phyloP scores from a whole-genome alignment of 495 filamentous ascomycete genomes.

The Talaromyces ruber region DNA sequence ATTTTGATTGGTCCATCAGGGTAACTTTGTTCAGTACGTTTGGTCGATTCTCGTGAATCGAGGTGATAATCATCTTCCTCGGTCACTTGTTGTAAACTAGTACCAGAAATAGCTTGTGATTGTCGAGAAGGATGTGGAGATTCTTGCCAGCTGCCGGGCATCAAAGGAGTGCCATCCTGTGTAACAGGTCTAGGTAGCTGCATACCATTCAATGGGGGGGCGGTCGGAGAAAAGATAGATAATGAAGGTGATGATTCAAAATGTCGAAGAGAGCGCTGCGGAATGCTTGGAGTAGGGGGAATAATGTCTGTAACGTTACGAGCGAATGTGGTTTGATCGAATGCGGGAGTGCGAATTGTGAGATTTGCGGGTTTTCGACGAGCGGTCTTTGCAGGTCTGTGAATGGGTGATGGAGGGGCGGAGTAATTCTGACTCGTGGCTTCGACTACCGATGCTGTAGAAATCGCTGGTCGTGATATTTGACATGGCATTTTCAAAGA shows the following conservation, averaged over 20 bases:
- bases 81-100: conserved; percentile 27
- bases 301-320: conserved; percentile 26
- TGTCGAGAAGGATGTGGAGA: conserved; percentile 18
- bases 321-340: conserved; percentile 30
- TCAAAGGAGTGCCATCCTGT: conserved; percentile 21
- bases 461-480: conserved; percentile 38
- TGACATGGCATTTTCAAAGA: conserved; percentile 69
- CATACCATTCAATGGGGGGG: conserved; percentile 56
- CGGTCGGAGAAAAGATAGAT: conserved; percentile 48
- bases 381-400: conserved; percentile 63
- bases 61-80: conserved; percentile 74
- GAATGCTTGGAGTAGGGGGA: conserved; percentile 38
- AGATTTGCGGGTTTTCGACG: conserved; percentile 71
- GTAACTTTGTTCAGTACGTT: conserved; percentile 63
- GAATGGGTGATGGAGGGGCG: conserved; percentile 75
- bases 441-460: conserved; percentile 38
- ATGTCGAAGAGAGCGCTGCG: conserved; percentile 47
- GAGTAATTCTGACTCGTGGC: conserved; percentile 45
- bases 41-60: conserved; percentile 62
- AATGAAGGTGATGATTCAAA: conserved; percentile 63
- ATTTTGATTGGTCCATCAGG: conserved; percentile 88
- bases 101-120: conserved; percentile 5
- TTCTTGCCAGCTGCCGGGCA: conserved; percentile 17
- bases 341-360: conserved; percentile 56
- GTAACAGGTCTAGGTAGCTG: conserved; percentile 45